Evolutionary conservation across 2,329 filamentous ascomycete species (phyloP).

Genomic region (Aureobasidium zeae): DNA sequence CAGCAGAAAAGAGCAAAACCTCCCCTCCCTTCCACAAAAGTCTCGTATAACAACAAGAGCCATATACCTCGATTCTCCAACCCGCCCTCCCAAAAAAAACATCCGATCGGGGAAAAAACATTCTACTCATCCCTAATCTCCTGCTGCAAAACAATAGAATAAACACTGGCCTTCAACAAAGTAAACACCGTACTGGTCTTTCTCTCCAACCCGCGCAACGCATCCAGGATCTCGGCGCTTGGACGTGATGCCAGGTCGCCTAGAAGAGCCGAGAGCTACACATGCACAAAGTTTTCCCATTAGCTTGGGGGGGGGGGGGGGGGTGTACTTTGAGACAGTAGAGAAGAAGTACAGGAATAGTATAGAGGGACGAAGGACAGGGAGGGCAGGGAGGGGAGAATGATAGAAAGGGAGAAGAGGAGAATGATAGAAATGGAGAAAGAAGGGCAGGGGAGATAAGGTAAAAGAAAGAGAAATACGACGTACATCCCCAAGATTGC

Average conservation of each 20-base stretch:
- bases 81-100: no score
- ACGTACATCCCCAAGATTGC: slow-evolving; percentile 81
- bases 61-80: no score
- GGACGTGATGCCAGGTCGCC: slow-evolving; percentile 56
- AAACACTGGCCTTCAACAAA: slow-evolving; percentile 92
- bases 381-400: no score
- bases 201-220: slow-evolving; percentile 76
- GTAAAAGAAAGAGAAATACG: slow-evolving; percentile 20
- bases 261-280: slow-evolving; percentile 48
- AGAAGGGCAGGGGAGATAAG: no score
- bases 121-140: slow-evolving; percentile 67
- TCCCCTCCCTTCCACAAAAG: no score
- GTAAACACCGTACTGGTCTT: slow-evolving; percentile 95
- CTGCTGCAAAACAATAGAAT: slow-evolving; percentile 97
- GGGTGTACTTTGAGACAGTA: no score
- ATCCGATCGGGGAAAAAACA: no score
- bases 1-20: no score
- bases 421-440: background rate
- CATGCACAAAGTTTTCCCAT: no score
- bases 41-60: no score
- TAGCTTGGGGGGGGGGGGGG: no score
- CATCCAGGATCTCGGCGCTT: slow-evolving; percentile 69
- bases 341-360: no score
- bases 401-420: background rate
- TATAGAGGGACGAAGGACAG: background rate